These are phyloP conservation scores for Zoysia pacifica DNA, from an alignment of 176 grass and related monocot genomes.

Conservation along the genomic window DNA sequence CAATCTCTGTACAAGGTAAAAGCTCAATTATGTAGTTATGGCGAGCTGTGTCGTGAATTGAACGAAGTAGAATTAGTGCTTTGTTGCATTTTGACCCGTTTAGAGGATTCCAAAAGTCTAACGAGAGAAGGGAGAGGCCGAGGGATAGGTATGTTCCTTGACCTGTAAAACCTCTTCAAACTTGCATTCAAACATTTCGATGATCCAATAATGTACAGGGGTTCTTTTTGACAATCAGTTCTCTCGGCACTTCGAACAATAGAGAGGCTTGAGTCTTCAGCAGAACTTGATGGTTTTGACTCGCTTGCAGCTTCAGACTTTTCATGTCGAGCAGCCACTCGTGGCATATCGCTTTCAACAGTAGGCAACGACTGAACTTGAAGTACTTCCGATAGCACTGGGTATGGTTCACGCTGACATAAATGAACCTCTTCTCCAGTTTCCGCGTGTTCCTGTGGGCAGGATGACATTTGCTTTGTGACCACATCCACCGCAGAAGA, in stretches of 20 bases:
- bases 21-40: constrained; percentile 22
- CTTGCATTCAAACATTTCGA: constrained; percentile 64
- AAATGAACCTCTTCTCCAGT: constrained; percentile 1
- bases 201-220: constrained; percentile 47
- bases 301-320: constrained; percentile 22
- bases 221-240: constrained; percentile 30
- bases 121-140: constrained; percentile 76
- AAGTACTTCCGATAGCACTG: constrained; percentile 9
- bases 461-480: constrained; percentile 7
- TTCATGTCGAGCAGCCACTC: constrained; percentile 12
- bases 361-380: constrained; percentile 21
- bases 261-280: neutral
- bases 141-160: constrained; percentile 80
- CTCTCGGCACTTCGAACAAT: constrained; percentile 22
- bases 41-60: constrained; percentile 51
- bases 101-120: constrained; percentile 59
- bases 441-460: neutral
- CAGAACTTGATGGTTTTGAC: neutral
- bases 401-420: constrained; percentile 14
- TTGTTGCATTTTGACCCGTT: constrained; percentile 56
- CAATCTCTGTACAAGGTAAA: constrained; percentile 15
- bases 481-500: neutral
- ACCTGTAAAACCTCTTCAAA: constrained; percentile 87
- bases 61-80: constrained; percentile 39
- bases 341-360: constrained; percentile 14